A percentile compares a stretch with the other conserved stretches of the same genome.
These are phyloP conservation scores for Plantago lanceolata DNA, from an alignment of 305 asterid species.

Conservation along the genomic window DNA sequence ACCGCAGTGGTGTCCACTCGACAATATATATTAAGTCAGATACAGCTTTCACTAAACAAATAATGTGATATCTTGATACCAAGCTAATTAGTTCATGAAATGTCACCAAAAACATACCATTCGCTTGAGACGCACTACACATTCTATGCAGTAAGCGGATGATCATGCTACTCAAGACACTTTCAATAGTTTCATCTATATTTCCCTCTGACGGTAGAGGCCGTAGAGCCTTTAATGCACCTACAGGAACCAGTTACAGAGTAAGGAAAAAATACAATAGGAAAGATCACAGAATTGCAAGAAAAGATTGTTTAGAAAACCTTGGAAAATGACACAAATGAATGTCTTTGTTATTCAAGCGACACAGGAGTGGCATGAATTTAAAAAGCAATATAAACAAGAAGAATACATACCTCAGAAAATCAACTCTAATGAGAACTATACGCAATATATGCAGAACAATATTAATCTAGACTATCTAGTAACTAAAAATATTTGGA, in stretches of 20 bases:
- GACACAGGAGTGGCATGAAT: constrained; percentile 15
- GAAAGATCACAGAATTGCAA: neutral
- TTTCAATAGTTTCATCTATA: constrained; percentile 49
- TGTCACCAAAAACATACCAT: constrained; percentile 47
- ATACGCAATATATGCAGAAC: neutral
- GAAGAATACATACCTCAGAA: neutral
- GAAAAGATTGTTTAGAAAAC: constrained; percentile 16
- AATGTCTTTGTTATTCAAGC: constrained; percentile 13
- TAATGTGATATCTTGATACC: too few species aligned
- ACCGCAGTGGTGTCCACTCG: too few species aligned
- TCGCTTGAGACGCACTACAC: constrained; percentile 49
- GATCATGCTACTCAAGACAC: constrained; percentile 63
- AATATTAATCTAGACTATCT: neutral
- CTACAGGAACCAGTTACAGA: constrained; percentile 39
- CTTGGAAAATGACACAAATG: constrained; percentile 12
- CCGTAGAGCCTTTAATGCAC: constrained; percentile 50
- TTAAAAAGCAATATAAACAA: neutral
- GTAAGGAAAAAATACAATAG: constrained; percentile 11
- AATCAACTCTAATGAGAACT: too few species aligned
- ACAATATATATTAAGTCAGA: too few species aligned
- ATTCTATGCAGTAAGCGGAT: constrained; percentile 61
- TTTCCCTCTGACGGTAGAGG: constrained; percentile 38
- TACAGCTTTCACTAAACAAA: too few species aligned
- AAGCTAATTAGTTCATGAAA: constrained; percentile 6
- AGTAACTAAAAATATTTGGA: neutral